Evolutionary conservation across 768 basidiomycete species (phyloP).

Genomic region (Galerina marginata): DNA sequence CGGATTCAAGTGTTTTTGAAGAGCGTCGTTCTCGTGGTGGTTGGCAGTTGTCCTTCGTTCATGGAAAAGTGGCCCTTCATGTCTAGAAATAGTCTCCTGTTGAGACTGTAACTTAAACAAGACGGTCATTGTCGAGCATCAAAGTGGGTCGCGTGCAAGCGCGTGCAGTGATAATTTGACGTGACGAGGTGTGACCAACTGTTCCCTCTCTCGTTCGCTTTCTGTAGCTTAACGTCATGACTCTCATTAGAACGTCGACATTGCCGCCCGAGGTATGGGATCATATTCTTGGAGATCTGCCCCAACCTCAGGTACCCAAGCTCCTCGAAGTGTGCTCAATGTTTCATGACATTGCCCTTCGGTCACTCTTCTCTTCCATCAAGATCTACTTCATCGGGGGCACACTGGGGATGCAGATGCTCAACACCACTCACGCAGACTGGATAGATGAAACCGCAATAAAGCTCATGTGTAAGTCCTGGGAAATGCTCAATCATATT

Average conservation of each 20-base stretch:
- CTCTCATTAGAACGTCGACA: conserved; percentile 2
- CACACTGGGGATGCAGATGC: conserved; percentile 28
- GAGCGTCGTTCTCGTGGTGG: no score
- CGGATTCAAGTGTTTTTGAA: no score
- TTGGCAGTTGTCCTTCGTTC: no score
- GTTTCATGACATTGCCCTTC: conserved; percentile 41
- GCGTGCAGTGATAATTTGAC: no score
- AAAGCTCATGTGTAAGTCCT: conserved; percentile 41
- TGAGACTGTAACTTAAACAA: no score
- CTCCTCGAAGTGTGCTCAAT: conserved; percentile 40
- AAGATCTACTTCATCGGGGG: conserved; percentile 44
- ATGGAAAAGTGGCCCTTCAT: no score
- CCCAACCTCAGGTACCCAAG: conserved; percentile 27
- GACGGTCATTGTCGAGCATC: no score
- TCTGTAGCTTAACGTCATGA: conserved; percentile 6
- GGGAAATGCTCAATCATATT: conserved; percentile 45
- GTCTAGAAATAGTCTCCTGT: no score
- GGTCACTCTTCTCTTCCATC: conserved; percentile 38
- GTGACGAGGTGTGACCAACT: no score
- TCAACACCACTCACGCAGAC: conserved; percentile 33
- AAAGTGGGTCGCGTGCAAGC: no score
- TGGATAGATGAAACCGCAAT: conserved; percentile 34
- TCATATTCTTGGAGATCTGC: conserved; percentile 36
- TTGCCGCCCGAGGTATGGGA: conserved; percentile 46
- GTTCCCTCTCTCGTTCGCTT: no score